Evolutionary conservation across 2,329 filamentous ascomycete species (phyloP), one percentile per base, ranked within the genome.

Genomic region (Madurella fahalii): DNA sequence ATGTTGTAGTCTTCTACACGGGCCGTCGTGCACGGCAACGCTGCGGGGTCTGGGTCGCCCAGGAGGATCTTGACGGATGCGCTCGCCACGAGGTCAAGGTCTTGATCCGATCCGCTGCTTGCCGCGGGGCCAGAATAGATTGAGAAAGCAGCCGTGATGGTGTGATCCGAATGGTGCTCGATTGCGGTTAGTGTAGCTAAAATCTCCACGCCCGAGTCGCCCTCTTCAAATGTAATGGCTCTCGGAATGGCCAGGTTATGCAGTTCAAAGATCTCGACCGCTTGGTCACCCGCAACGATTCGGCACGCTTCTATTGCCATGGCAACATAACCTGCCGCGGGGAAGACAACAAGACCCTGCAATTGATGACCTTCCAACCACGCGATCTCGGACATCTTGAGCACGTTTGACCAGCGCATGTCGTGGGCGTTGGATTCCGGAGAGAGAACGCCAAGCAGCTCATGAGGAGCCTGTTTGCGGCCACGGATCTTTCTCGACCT

Each of bases 251-350:
- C 16, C 1, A 61, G 18, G 39, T 59, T 30, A 12, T 47, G 39
- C 15, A 58, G 17, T n/a, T 50, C 44, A 1, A 37, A 34, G 5
- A 50, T 37, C 12, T 58, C 43, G 4, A 50, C 32, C 18, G 42
- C 18, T 30, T 52, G 32, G 12, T 47, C 17, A n/a, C 30, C 30
- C 9, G 39, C 54, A n/a, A 53, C 49, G 0, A 58, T 16, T 34
- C 69, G 61, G 12, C 67, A 67, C 2, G 76, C 76, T 53, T 79
- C 76, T 0, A 74, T 63, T 1, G 71, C 73, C 63, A 77, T 74
- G 15, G 68, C 64, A 1, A 77, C 50, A 58, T 76, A 80, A 0
- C 68, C 75, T 0, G 76, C 71, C 1, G 63, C 72, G 0, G 78
- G 77, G 48, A 77, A 76, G 8, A 80, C 64, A 13, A 70, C 64